Evolutionary conservation across 176 grass and related monocot genomes (phyloP).

Genomic region (Neostapfia colusana): DNA sequence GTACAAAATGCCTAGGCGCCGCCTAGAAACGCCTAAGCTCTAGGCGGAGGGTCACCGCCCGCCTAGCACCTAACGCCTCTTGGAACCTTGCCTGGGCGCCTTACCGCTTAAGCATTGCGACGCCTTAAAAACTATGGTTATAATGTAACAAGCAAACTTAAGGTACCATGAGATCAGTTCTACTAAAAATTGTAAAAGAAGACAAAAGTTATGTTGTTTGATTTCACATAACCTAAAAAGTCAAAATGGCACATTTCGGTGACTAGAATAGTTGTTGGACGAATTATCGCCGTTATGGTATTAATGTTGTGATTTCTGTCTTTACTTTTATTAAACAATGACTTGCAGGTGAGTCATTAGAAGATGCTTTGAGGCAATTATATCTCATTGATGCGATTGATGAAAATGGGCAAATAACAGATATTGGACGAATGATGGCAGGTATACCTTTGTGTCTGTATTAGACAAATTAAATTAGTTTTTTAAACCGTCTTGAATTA

Average conservation of each 20-base stretch:
- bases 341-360: slow-evolving; percentile 84
- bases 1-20: no score
- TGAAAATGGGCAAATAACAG: slow-evolving; percentile 87
- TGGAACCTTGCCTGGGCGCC: no score
- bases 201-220: not conserved
- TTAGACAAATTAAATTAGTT: slow-evolving; percentile 2
- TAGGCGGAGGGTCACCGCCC: no score
- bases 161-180: not conserved
- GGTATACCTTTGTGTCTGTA: slow-evolving; percentile 43
- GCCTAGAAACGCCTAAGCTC: no score
- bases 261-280: not conserved
- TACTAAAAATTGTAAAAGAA: not conserved
- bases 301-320: slow-evolving; percentile 10
- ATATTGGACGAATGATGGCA: slow-evolving; percentile 75
- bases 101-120: no score
- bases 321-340: slow-evolving; percentile 23
- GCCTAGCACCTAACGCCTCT: no score
- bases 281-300: not conserved
- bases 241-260: not conserved
- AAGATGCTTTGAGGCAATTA: slow-evolving; percentile 96
- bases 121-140: no score
- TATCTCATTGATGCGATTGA: slow-evolving; percentile 97
- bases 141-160: not conserved
- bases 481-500: slow-evolving; percentile 5
- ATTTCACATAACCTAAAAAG: not conserved